phyloP scores from a whole-genome alignment of 2,329 filamentous ascomycete genomes.

The Exserohilum turcica region DNA sequence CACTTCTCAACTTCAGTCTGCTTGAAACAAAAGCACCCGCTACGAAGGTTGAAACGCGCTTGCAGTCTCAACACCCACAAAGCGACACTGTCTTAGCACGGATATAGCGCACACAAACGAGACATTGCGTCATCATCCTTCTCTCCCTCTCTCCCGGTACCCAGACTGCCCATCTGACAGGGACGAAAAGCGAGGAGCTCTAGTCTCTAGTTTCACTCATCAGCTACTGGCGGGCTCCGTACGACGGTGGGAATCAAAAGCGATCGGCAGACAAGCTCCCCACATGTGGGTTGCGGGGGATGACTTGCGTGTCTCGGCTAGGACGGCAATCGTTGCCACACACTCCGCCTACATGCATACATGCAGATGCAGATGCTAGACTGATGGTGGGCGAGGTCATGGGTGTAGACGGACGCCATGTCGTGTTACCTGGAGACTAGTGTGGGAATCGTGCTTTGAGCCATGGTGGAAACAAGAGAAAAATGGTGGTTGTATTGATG shows the following conservation, averaged over 20 bases:
- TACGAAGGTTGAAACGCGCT: conserved; percentile 16
- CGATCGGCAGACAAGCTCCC: conserved; percentile 2
- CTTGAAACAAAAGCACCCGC: conserved; percentile 2
- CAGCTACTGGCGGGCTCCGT: conserved; percentile 14
- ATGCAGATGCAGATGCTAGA: too few relatives aligned
- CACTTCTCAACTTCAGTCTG: not conserved
- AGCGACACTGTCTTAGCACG: conserved; percentile 12
- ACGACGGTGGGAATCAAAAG: conserved; percentile 29
- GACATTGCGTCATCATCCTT: conserved; percentile 5
- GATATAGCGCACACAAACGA: conserved; percentile 9
- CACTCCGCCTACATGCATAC: not conserved
- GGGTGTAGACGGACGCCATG: not conserved
- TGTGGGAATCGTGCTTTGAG: not conserved
- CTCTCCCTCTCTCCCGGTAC: not conserved
- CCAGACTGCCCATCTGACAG: not conserved
- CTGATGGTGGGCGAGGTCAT: not conserved
- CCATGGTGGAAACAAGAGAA: not conserved
- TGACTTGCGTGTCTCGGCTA: conserved; percentile 19
- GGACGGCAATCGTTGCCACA: conserved; percentile 3
- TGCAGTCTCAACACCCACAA: not conserved
- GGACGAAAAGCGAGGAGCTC: not conserved
- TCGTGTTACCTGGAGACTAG: not conserved
- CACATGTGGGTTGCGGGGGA: conserved; percentile 17
- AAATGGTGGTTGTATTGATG: not conserved
- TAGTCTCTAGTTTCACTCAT: conserved; percentile 3